Conservation (phyloP, 2,329 filamentous ascomycete genomes). For the Fusarium coicis region DNA sequence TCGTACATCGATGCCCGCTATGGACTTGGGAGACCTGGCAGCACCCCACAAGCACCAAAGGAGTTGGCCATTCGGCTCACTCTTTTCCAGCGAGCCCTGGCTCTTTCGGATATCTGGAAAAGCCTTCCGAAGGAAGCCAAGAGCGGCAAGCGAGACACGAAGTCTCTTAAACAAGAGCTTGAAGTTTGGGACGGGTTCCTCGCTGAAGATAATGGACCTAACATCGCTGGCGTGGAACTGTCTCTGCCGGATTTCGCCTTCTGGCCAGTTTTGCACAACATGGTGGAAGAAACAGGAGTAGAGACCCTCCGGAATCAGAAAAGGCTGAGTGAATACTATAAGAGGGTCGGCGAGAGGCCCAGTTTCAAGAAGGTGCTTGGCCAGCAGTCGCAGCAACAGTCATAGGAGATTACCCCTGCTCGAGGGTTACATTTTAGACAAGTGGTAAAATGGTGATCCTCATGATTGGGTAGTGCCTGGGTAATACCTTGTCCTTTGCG, state of each 20-base stretch:
- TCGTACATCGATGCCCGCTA: conserved; percentile 69
- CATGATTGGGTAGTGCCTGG: background rate
- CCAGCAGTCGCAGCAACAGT: background rate
- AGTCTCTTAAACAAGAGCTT: conserved; percentile 49
- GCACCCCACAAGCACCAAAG: conserved; percentile 36
- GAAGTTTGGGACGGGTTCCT: conserved; percentile 55
- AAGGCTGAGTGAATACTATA: conserved; percentile 53
- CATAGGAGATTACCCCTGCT: background rate
- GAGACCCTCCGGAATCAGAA: conserved; percentile 46
- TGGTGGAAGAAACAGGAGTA: conserved; percentile 51
- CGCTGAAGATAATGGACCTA: conserved; percentile 48
- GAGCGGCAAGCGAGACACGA: conserved; percentile 21
- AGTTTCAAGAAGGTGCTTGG: conserved; percentile 40
- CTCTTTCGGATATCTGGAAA: conserved; percentile 53
- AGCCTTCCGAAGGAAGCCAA: conserved; percentile 6
- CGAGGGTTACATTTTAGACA: background rate
- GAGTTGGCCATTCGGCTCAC: conserved; percentile 53
- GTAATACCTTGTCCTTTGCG: background rate
- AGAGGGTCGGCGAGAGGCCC: conserved; percentile 39
- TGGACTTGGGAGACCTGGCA: conserved; percentile 46
- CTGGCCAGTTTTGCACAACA: conserved; percentile 64
- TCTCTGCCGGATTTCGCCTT: conserved; percentile 66
- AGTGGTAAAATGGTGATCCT: background rate
- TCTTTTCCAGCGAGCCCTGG: conserved; percentile 54
- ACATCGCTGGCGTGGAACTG: conserved; percentile 56